These are phyloP conservation scores for Ceratopteris richardii DNA, from an alignment of 75 land plant genomes.

Conservation along the genomic window DNA sequence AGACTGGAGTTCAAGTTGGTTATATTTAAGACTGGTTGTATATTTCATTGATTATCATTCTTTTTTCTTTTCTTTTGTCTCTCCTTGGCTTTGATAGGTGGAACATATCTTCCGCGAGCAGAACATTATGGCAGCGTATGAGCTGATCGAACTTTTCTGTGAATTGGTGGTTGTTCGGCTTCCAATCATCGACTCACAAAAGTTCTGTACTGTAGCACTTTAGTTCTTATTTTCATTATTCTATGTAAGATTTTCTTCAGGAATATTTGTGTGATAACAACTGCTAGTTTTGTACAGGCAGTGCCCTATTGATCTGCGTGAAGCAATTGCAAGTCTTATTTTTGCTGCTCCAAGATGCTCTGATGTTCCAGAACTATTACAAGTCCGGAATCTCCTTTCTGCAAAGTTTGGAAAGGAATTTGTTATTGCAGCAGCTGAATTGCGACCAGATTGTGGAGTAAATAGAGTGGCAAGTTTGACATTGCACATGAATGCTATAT, in stretches of 20 bases:
- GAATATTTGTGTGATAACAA: too few species aligned
- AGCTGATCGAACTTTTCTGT: constrained; percentile 84
- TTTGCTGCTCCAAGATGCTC: constrained; percentile 87
- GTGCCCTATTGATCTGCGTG: constrained; percentile 83
- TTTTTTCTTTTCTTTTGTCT: too few species aligned
- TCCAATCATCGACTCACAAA: constrained; percentile 41
- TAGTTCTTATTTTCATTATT: too few species aligned
- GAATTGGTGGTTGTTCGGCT: constrained; percentile 62
- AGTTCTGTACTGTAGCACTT: constrained; percentile 9
- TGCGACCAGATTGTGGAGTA: constrained; percentile 72
- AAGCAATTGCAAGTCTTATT: constrained; percentile 72
- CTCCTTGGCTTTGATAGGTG: too few species aligned
- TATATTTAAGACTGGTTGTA: too few species aligned
- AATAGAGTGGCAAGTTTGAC: constrained; percentile 46
- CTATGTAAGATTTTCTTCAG: too few species aligned
- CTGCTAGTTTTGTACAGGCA: constrained; percentile 6
- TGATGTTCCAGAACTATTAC: constrained; percentile 64
- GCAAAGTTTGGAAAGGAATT: constrained; percentile 84
- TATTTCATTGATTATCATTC: too few species aligned
- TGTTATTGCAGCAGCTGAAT: constrained; percentile 67
- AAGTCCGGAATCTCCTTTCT: constrained; percentile 55
- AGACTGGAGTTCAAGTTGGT: too few species aligned
- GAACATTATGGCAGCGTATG: constrained; percentile 86
- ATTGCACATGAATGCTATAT: too few species aligned
- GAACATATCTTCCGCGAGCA: constrained; percentile 88